Evolutionary conservation across 805 yeast species (phyloP), one percentile per base, ranked within the genome.

Genomic region (Yarrowia hollandica): DNA sequence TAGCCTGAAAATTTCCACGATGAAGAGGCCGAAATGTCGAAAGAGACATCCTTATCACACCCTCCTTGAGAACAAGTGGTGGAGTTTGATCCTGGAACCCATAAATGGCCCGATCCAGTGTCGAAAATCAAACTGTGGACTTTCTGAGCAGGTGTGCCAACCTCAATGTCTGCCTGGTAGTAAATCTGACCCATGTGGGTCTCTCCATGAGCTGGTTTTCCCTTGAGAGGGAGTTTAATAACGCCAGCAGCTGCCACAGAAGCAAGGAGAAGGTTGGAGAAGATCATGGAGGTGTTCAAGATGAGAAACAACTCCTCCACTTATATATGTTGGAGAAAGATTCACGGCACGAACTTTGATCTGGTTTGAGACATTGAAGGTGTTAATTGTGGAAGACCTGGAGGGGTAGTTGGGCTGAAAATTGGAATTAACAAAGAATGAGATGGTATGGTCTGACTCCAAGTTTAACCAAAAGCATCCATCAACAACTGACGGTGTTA

Each of bases 291-390:
- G 16, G 1, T 14, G 12, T 8, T 12, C 4, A 30, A 30, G 34
- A 14, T 7, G 34, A 5, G 11, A 14, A 1, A 5, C 9, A 34
- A 5, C 30, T n/a, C n/a, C 26, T 15, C 21, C 21, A 22, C 44
- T 9, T 14, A 15, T 39, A 23, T 39, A 39, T 15, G 2, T 10
- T 23, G 8, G 16, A 15, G 10, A 23, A 37, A 37, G 26, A 19
- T 37, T 37, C 41, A 39, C 30, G 46, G 46, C 46, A 5, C 46
- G 23, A 39, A 39, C 26, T 39, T 39, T 19, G 46, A 39, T 39
- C 46, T 22, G 14, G n/a, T 14, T 15, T 10, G 25, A 12, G 15
- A 8, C 14, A 5, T 34, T 16, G 9, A 18, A 31, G n/a, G n/a
- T n/a, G n/a, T n/a, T n/a, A n/a, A n/a, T n/a, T n/a, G n/a, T n/a